Evolutionary conservation across 2,329 filamentous ascomycete genomes (phyloP), one percentile per base, ranked within the genome.

Genomic region (Aureobasidium sp.): DNA sequence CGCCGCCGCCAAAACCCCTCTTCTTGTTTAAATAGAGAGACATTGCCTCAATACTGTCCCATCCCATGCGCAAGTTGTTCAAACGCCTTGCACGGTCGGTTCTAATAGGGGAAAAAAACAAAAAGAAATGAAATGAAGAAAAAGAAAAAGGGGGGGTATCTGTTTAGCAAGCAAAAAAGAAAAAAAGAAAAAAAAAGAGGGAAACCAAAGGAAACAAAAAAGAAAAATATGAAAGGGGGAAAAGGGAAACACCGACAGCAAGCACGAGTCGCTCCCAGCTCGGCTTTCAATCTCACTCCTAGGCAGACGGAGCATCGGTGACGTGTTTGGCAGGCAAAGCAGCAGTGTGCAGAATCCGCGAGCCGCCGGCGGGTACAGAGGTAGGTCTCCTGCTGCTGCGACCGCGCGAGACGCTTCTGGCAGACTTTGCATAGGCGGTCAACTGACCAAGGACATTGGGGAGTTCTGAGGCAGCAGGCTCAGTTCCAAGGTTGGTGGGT

Each of bases 401-500:
- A n/a, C 45, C 45, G 25, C 34, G 45, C 4, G 45, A 49, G n/a
- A 49, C 45, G 22, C 34, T 39, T 29, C 45, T 37, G 4, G 44
- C 14, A 2, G 25, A 4, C 10, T 32, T 29, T 8, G 16, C 34
- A 6, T 37, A 44, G 24, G 34, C 17, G 3, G 34, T 25, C 19
- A 45, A 17, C 17, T 51, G 40, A 3, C 17, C 27, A 14, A 39
- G 38, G 16, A 45, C 38, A 19, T 45, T 40, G 16, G 39, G 25
- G 10, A 32, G 40, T 14, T 32, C 38, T 6, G 30, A 12, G 16
- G 24, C 19, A 19, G 21, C 6, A 30, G 30, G 24, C 16, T 19
- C 6, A 39, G 34, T 42, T 2, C 41, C 51, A n/a, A 45, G 25
- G 11, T 47, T 44, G 17, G 22, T 34, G n/a, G 49, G 41, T 21